These are phyloP conservation scores for Ligustrum vulgare DNA, from an alignment of 257 asterid species.

Conservation along the genomic window DNA sequence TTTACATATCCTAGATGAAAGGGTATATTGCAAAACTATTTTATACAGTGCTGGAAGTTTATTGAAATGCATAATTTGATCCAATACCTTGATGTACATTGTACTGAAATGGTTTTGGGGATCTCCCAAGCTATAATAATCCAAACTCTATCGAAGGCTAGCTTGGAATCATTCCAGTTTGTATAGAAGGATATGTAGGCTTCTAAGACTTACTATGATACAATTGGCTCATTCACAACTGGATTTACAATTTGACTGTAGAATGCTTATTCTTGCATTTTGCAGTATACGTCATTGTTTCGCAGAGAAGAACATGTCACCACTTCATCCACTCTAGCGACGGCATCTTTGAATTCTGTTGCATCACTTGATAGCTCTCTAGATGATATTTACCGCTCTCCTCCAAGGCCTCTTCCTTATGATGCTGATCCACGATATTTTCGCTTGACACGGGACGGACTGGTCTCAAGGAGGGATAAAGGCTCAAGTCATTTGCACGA, in stretches of 20 bases:
- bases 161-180: not conserved
- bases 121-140: not conserved
- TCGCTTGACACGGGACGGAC: slow-evolving; percentile 47
- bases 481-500: slow-evolving; percentile 54
- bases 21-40: not conserved
- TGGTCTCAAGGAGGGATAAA: slow-evolving; percentile 55
- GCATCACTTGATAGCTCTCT: slow-evolving; percentile 45
- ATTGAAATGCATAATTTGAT: not conserved
- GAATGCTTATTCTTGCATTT: not conserved
- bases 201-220: not conserved
- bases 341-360: slow-evolving; percentile 38
- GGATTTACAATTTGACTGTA: slow-evolving; percentile 1
- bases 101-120: not conserved
- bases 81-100: too few species aligned
- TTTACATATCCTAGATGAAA: not conserved
- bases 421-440: slow-evolving; percentile 56
- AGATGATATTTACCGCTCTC: slow-evolving; percentile 51
- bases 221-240: not conserved
- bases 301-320: slow-evolving; percentile 43
- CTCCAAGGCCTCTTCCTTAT: slow-evolving; percentile 59
- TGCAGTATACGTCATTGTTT: slow-evolving; percentile 50
- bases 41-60: not conserved
- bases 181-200: not conserved
- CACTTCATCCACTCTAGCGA: slow-evolving; percentile 39
- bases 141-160: not conserved